Evolutionary conservation across 1,284 basidiomycete species (phyloP).

Genomic region (Boletus putidus): DNA sequence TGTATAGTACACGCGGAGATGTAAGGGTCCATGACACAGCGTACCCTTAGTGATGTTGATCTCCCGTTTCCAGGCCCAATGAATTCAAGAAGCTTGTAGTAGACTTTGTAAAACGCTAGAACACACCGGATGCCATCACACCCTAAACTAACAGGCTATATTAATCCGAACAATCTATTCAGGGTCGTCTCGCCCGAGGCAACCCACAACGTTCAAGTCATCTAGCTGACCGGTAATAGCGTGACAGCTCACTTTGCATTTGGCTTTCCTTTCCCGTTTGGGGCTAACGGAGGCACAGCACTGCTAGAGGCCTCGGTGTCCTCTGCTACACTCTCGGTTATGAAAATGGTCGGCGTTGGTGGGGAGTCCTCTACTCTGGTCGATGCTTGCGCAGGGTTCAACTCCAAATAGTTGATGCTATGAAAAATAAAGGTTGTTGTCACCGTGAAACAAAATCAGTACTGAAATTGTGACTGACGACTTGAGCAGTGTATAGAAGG

Average conservation of each 20-base stretch:
- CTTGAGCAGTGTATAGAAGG: slow-evolving; percentile 59
- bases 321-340: not conserved
- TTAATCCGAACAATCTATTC: not conserved
- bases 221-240: not conserved
- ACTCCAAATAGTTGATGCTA: slow-evolving; percentile 35
- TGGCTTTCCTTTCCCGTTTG: not conserved
- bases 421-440: not conserved
- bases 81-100: slow-evolving; percentile 48
- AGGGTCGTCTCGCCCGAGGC: not conserved
- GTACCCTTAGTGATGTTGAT: not conserved
- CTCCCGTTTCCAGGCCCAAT: slow-evolving; percentile 41
- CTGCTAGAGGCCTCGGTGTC: slow-evolving; percentile 9
- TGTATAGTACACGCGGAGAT: slow-evolving; percentile 58
- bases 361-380: slow-evolving; percentile 34
- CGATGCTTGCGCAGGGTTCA: slow-evolving; percentile 37
- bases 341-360: slow-evolving; percentile 18
- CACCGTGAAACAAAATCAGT: not conserved
- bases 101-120: slow-evolving; percentile 41
- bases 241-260: not conserved
- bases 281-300: not conserved
- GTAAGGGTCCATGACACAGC: slow-evolving; percentile 37
- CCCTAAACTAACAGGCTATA: not conserved
- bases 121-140: not conserved
- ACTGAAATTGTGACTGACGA: slow-evolving; percentile 43
- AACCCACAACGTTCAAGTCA: not conserved